These are phyloP conservation scores for Cryptococcus sp. DNA, from an alignment of 1,284 basidiomycete genomes.

Conservation along the genomic window DNA sequence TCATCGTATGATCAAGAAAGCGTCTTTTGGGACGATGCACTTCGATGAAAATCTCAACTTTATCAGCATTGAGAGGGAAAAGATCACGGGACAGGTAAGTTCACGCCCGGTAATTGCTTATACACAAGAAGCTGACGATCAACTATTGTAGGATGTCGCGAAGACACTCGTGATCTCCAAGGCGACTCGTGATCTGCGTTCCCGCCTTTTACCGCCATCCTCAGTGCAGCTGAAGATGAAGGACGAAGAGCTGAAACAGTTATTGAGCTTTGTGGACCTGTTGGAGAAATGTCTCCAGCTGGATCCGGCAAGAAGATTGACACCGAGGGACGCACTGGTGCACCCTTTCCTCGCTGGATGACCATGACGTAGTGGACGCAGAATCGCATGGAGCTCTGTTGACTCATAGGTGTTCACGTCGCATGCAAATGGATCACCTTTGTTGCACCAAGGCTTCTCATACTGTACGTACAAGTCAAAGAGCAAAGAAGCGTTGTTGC, in stretches of 20 bases:
- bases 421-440: too few relatives aligned
- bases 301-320: conserved; percentile 84
- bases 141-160: conserved; percentile 65
- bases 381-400: neutral
- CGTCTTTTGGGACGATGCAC: conserved; percentile 85
- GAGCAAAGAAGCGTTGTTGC: too few relatives aligned
- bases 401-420: neutral
- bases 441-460: too few relatives aligned
- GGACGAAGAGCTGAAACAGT: conserved; percentile 82
- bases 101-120: conserved; percentile 3
- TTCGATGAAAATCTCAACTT: conserved; percentile 79
- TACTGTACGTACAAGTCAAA: too few relatives aligned
- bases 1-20: conserved; percentile 89
- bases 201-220: conserved; percentile 76
- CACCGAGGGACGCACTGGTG: conserved; percentile 79
- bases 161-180: conserved; percentile 83
- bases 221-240: conserved; percentile 70
- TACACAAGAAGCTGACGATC: neutral
- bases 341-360: conserved; percentile 75
- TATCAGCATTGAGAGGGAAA: conserved; percentile 74
- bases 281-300: conserved; percentile 87
- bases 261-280: conserved; percentile 85
- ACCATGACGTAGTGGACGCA: neutral
- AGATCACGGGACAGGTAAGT: conserved; percentile 77
- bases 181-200: conserved; percentile 75